phyloP scores from a whole-genome alignment of 2,329 filamentous ascomycete species.

The Aspergillus viridinutans region DNA sequence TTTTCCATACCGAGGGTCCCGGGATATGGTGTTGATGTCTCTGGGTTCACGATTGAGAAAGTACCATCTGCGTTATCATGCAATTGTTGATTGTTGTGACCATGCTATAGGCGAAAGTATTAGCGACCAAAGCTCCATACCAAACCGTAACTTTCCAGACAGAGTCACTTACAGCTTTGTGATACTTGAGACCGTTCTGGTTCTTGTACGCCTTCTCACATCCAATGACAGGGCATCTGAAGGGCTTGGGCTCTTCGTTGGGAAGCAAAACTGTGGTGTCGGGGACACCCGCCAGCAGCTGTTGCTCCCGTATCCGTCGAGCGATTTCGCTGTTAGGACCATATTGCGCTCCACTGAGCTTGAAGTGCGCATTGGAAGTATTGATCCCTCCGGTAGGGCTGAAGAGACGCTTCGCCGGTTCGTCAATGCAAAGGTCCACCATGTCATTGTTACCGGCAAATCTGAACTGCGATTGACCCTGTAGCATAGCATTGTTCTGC shows the following conservation, averaged over 20 bases:
- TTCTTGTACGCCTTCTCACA: constrained; percentile 99
- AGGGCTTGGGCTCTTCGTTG: constrained; percentile 93
- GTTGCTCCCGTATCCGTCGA: constrained; percentile 60
- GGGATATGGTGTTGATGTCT: constrained; percentile 89
- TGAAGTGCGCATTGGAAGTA: constrained; percentile 66
- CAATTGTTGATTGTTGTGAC: constrained; percentile 92
- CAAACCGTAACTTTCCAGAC: constrained; percentile 23
- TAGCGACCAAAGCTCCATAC: constrained; percentile 16
- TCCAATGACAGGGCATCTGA: constrained; percentile 94
- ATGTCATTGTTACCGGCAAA: constrained; percentile 49
- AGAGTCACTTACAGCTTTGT: constrained; percentile 56
- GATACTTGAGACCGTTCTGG: constrained; percentile 95
- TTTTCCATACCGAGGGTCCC: constrained; percentile 99
- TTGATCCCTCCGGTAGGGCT: constrained; percentile 72
- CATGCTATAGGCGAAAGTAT: constrained; percentile 54
- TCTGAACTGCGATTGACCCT: constrained; percentile 38
- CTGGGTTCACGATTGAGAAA: constrained; percentile 95
- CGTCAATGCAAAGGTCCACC: constrained; percentile 71
- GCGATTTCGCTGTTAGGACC: constrained; percentile 72
- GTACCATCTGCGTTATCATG: constrained; percentile 96
- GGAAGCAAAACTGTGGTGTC: constrained; percentile 47
- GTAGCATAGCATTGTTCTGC: constrained; percentile 44
- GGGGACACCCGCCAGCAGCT: constrained; percentile 55
- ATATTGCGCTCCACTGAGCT: constrained; percentile 71
- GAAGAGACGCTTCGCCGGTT: constrained; percentile 89